Base-by-base conservation (phyloP, 148 eudicot species). In the Persicaria tinctoria region DNA sequence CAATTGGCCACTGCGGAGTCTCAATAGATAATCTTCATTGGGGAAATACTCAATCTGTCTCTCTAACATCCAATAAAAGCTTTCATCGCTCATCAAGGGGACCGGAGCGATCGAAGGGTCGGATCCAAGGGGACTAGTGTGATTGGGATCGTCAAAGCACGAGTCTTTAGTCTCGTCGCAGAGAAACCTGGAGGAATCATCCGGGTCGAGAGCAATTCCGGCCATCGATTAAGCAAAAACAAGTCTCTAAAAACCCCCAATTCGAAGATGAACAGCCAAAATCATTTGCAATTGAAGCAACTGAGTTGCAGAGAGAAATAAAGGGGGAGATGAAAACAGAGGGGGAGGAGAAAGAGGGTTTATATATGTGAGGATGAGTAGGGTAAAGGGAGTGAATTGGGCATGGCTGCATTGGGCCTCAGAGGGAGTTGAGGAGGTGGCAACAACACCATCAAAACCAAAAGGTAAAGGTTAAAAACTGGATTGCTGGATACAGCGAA, bases 41-140 rank as follows among this genome's bases (percentile, higher is more conserved):
- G 90, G 92, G 75, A 89, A 81, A 74, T 79, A 86, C 13, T 77
- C 77, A n/a, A 6, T 77, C 79, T 95, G 92, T 77, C 81, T 87
- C 73, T 82, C 87, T 57, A 85, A 32, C 90, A 92, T 74, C 69
- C 75, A 50, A 71, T 11, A 73, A 76, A 92, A 85, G 68, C 73
- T 73, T 70, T 92, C 96, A 4, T 87, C 90, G 78, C 81, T 85
- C 60, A 55, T 73, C 11, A 73, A 77, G 11, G 92, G 80, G 23
- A 81, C 23, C 38, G 18, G 49, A 76, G 79, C 80, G 47, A 96
- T 81, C 82, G 77, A 76, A 56, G 46, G 23, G 63, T 45, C 60
- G 73, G 27, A n/a, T 16, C 8, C 77, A 55, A 51, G 59, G 62
- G 73, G 32, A 27, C 1, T 27, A 27, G 32, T 27, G 32, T 27